Base-by-base conservation (phyloP, 352 stramenopile species). In the Phytopythium montanum region DNA sequence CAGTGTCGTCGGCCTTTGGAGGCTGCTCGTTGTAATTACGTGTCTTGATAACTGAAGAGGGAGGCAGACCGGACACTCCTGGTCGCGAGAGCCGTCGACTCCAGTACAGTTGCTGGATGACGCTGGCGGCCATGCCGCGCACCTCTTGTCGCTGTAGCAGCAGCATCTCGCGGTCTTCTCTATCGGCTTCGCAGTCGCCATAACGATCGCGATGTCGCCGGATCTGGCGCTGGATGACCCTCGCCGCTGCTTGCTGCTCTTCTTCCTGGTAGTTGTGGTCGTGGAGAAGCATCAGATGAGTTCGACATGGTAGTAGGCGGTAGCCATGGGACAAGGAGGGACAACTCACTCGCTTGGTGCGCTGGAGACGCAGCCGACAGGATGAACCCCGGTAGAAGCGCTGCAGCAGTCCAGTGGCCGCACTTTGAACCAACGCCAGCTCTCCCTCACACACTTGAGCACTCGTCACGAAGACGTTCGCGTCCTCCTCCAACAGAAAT, bases 91-190 rank as follows among this genome's bases (percentile, higher is more conserved):
- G 38, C 7, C 64, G 42, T 18, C 18, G 58, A 53, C 59, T 60
- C 34, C 68, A 60, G 48, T 71, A 85, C 14, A 70, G 36, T 50
- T 68, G 60, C 51, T 85, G 75, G 31, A 83, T 79, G 26, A 72
- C 31, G 42, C 61, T 75, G 29, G 62, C 75, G 1, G 75, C 75
- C 53, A 81, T 67, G 52, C 77, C 59, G 28, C 79, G 73, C 16
- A 79, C 64, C 19, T 81, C 73, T 54, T 64, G 36, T 58, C 60
- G 75, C 54, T 81, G 68, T 18, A 66, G 41, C 19, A 61, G 51
- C 2, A 73, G 36, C n/a, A 64, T 48, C 19, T 59, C 13, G 46
- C 42, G 57, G 7, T 63, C 25, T 16, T 72, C 68, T 25, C 62
- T 53, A n/a, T 46, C 31, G 8, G 55, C 58, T 16, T 49, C 25